Evolutionary conservation across 2,329 filamentous ascomycete species (phyloP).

Genomic region (Phaeophleospora eucalypticola): DNA sequence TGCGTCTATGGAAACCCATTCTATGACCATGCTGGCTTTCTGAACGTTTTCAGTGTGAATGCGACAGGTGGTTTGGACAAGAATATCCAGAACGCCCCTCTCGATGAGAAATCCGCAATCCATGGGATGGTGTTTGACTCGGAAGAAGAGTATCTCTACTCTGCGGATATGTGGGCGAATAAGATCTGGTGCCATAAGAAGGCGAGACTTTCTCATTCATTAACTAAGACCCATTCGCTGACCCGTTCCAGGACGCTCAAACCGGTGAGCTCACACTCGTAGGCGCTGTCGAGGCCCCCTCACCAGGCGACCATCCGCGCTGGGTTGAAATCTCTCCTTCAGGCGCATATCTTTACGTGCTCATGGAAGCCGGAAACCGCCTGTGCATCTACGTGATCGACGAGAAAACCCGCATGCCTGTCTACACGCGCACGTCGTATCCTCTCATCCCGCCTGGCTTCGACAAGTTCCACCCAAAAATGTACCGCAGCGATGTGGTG

Average conservation of each 20-base stretch:
- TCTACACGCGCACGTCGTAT: slow-evolving; percentile 72
- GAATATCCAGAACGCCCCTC: slow-evolving; percentile 70
- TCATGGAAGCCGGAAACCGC: slow-evolving; percentile 87
- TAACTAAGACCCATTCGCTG: no score
- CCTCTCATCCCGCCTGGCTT: slow-evolving; percentile 76
- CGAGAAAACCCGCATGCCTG: slow-evolving; percentile 65
- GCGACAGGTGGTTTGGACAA: slow-evolving; percentile 54
- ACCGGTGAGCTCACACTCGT: slow-evolving; percentile 64
- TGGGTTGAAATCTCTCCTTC: slow-evolving; percentile 83
- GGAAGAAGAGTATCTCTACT: slow-evolving; percentile 70
- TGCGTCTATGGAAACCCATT: slow-evolving; percentile 87
- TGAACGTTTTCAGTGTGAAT: slow-evolving; percentile 66
- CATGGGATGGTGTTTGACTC: slow-evolving; percentile 81
- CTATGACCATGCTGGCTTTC: slow-evolving; percentile 77
- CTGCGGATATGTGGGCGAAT: slow-evolving; percentile 71
- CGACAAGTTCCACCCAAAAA: slow-evolving; percentile 49
- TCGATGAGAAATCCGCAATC: slow-evolving; percentile 66
- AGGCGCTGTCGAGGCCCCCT: slow-evolving; percentile 68
- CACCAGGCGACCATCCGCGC: slow-evolving; percentile 70
- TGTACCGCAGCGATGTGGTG: slow-evolving; percentile 85
- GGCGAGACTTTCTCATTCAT: slow-evolving; percentile 9
- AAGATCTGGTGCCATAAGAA: slow-evolving; percentile 83
- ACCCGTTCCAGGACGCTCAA: slow-evolving; percentile 39
- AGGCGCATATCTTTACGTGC: slow-evolving; percentile 73
- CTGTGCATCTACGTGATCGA: slow-evolving; percentile 80